Base-by-base conservation (phyloP, 1,284 basidiomycete genomes). In the Neolentinus lepideus region DNA sequence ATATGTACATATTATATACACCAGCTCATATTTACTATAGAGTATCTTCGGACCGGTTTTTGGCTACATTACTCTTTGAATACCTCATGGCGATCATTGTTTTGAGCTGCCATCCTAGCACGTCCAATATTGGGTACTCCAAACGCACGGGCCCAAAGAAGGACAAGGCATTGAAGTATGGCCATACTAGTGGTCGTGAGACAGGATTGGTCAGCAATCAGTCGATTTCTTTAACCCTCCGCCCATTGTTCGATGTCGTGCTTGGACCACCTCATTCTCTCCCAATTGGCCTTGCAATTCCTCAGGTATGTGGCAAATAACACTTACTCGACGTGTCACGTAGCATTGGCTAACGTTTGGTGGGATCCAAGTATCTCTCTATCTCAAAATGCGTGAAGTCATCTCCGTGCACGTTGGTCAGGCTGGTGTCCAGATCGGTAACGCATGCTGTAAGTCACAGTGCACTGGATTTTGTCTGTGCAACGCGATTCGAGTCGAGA, bases 351-450 rank as follows among this genome's bases (percentile, higher is more conserved):
- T 48, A n/a, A 27, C 31, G 24, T 27, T 10, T 47, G 9, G 19
- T 11, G 43, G 3, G 12, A 9, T 26, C 46, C n/a, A 26, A 12
- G 46, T 54, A 29, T 47, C 58, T 59, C 52, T 58, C 61, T 59
- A 52, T 62, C 55, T 60, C 60, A 73, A 64, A 66, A 91, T 91
- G 88, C 87, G 88, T 79, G 88, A 91, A 89, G 92, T 95, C 74
- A 93, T 95, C 77, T 94, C 92, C 67, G 78, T 95, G 69, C 92
- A 94, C 73, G 92, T 95, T 72, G 92, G 92, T 66, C 92, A 95
- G 78, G 93, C 93, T 69, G 92, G 92, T 88, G 90, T 95, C 65
- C 93, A 95, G 79, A 95, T 97, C 67, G 93, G 94, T 71, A 96
- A 96, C 69, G 93, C 93, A 70, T 95, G 92, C 77, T 95, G 88